Conservation (phyloP, 2,329 filamentous ascomycete genomes). For the Didymella exigua region DNA sequence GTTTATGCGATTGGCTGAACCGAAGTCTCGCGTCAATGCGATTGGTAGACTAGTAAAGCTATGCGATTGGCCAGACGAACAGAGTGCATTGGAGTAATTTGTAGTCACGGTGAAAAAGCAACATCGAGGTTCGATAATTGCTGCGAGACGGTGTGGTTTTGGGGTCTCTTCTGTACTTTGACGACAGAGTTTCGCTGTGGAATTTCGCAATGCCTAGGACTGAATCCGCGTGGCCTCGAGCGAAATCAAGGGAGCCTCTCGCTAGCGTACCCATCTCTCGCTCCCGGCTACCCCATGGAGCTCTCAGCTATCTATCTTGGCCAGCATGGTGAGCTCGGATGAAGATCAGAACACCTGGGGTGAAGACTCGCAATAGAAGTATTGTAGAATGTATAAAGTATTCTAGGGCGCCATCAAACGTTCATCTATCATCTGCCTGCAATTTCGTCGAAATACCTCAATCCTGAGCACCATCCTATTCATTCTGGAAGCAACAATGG, state of each 20-base stretch:
- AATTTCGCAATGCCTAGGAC: neutral
- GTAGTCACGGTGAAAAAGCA: neutral
- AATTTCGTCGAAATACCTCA: neutral
- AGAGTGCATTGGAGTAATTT: neutral
- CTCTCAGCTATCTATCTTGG: neutral
- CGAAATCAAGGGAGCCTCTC: neutral
- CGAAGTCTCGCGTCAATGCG: neutral
- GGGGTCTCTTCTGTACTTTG: neutral
- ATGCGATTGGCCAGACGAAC: constrained; percentile 4
- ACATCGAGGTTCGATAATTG: neutral
- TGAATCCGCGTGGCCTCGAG: neutral
- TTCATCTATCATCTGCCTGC: neutral
- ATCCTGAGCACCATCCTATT: neutral
- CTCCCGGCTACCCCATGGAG: constrained; percentile 3
- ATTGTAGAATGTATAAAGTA: neutral
- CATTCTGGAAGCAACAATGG: neutral
- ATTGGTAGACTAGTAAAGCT: neutral
- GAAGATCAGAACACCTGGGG: neutral
- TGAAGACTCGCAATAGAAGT: neutral
- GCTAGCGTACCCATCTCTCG: constrained; percentile 3
- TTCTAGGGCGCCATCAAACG: neutral
- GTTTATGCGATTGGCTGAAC: neutral
- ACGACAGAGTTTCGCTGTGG: neutral
- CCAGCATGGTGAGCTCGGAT: neutral
- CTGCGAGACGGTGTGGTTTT: too few species aligned